Base-by-base conservation (phyloP, 148 eudicot species). In the Nepenthes gracilis region DNA sequence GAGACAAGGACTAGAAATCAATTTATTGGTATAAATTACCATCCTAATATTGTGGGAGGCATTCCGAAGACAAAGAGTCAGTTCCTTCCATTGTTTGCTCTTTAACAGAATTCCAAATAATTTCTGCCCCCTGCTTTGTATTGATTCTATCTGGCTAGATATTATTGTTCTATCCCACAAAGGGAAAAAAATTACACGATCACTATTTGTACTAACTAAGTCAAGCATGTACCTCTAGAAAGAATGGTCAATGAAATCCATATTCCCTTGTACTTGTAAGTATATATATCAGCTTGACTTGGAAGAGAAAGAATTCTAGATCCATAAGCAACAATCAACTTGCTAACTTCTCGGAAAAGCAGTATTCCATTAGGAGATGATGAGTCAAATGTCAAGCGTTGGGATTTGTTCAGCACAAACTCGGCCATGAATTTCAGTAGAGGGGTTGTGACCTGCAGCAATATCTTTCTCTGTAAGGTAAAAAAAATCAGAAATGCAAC, bases 261-360 rank as follows among this genome's bases (percentile, higher is more conserved):
- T 62, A 88, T 78, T 55, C 98, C 98, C 83, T 93, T 93, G 80
- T 93, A 93, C 70, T 93, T 93, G 68, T 69, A 79, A 49, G 80
- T 64, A 69, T 93, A 93, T 34, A 84, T 70, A 81, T 93, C 91
- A 43, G 78, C 70, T 67, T 73, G 73, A 77, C 61, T 73, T 36
- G 91, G 85, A 63, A 81, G 70, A 61, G 85, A 64, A 57, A 88
- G 69, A 57, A 79, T 79, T 66, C 91, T 81, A 60, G 96, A 80
- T 67, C 98, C 98, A 74, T 93, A 93, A 58, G 91, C 88, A 72
- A 88, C 91, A 50, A 87, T 72, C 62, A 88, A 55, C 59, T 88
- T 93, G 88, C 98, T 93, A 64, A 88, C 87, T 82, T 93, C 98
- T 63, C 96, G 83, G 68, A 93, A 93, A 65, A 93, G 95, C 62